Evolutionary conservation across 352 stramenopile species (phyloP).

Genomic region (Discostella stelligera): DNA sequence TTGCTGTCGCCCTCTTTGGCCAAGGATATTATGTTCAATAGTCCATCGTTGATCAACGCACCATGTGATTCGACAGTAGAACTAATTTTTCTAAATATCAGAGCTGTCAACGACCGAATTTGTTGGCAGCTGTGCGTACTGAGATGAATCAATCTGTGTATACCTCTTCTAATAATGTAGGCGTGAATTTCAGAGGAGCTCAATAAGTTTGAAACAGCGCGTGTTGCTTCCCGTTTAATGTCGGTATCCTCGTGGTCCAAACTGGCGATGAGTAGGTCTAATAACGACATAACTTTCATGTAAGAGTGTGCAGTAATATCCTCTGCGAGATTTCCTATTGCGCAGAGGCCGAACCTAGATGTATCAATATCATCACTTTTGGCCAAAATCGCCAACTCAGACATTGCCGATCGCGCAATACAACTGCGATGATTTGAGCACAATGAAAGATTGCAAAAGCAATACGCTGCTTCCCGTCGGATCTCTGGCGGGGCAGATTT

Average conservation of each 20-base stretch:
- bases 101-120: constrained; percentile 92
- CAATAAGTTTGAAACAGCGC: constrained; percentile 91
- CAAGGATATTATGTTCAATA: constrained; percentile 91
- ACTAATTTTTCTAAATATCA: constrained; percentile 92
- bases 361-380: constrained; percentile 91
- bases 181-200: constrained; percentile 90
- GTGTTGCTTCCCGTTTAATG: constrained; percentile 92
- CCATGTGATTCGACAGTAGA: constrained; percentile 89
- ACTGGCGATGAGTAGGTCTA: constrained; percentile 62
- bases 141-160: constrained; percentile 89
- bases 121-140: constrained; percentile 88
- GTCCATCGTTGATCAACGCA: constrained; percentile 86
- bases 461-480: constrained; percentile 90
- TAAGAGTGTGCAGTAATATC: constrained; percentile 90
- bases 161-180: constrained; percentile 88
- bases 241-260: constrained; percentile 87
- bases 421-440: constrained; percentile 90
- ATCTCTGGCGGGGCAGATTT: constrained; percentile 91
- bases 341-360: constrained; percentile 88
- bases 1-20: constrained; percentile 89
- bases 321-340: constrained; percentile 92
- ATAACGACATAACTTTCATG: constrained; percentile 75
- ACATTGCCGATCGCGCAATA: constrained; percentile 85
- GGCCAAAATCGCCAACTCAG: constrained; percentile 85
- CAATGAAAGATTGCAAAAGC: constrained; percentile 91